Conservation (phyloP, 192 early-diverging fungal species). For the Coemansia asiatica region DNA sequence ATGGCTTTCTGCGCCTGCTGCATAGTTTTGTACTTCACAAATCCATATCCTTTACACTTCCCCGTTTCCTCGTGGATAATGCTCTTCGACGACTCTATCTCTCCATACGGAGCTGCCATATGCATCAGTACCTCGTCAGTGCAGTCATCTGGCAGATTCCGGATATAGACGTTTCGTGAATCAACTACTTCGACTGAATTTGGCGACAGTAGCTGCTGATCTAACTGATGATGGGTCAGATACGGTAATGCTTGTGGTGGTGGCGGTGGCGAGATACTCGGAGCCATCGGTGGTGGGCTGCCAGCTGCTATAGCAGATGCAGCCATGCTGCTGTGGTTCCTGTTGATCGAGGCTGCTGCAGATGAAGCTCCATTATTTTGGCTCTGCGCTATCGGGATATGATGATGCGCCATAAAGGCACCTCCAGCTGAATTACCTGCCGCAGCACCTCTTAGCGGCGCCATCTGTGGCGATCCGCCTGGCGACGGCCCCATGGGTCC, state of each 20-base stretch:
- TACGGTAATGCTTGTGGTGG: constrained; percentile 9
- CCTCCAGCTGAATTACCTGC: background rate
- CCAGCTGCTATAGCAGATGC: constrained; percentile 13
- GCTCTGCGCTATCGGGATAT: constrained; percentile 3
- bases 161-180: constrained; percentile 75
- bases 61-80: constrained; percentile 79
- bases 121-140: constrained; percentile 67
- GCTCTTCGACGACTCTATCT: constrained; percentile 76
- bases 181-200: constrained; percentile 18
- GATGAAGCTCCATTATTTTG: background rate
- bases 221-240: background rate
- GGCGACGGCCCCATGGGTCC: constrained; percentile 14
- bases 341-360: background rate
- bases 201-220: background rate
- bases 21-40: constrained; percentile 78
- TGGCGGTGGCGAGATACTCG: background rate
- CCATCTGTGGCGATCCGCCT: constrained; percentile 26
- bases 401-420: constrained; percentile 7
- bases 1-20: constrained; percentile 69
- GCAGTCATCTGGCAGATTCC: constrained; percentile 66
- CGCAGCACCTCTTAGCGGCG: constrained; percentile 1
- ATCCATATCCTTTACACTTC: constrained; percentile 88
- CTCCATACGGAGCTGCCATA: constrained; percentile 68
- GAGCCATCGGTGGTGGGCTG: background rate
- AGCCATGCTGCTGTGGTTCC: background rate